Base-by-base conservation (phyloP, 768 basidiomycete genomes). In the Tulasnella sp. region DNA sequence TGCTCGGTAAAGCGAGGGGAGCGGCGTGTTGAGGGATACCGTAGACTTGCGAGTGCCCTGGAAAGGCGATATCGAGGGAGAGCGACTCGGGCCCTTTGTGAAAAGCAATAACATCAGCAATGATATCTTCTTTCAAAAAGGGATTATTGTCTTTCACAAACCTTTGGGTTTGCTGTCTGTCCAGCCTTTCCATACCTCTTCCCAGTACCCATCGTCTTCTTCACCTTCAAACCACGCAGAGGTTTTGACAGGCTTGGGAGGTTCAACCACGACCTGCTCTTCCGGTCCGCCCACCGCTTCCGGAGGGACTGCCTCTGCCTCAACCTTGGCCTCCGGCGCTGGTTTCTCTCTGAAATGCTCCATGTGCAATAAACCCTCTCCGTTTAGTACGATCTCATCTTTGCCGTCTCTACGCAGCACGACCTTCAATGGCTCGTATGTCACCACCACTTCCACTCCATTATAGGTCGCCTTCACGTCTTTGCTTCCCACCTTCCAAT, bases 11-110 rank as follows among this genome's bases (percentile, higher is more conserved):
- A 24, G 87, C 86, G 43, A 99, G 77, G 22, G 82, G 80, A 2
- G 93, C 90, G 12, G 96, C 94, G 64, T 92, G 96, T 70, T 99
- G 90, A 11, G 96, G 93, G 44, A 99, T 93, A 59, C 96, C 96
- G 65, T 92, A 99, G 59, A 97, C 84, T 49, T 89, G 85, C 29
- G 82, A 83, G 60, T 92, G 91, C 60, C 82, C 85, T 0, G 94
- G 94, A 78, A 98, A 98, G 52, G 80, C 80, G 65, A 99, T 85
- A 65, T 99, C 96, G 60, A 99, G 69, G 0, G 87, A 90, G 59
- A 97, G 78, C 0, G 88, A 92, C 71, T 99, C 92, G 29, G 96
- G 96, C 11, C 96, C 94, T 97, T 57, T 12, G n/a, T n/a, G n/a
- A 34, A n/a, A 8, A 48, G 61, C 45, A 60, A 49, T 11, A 55